phyloP scores from a whole-genome alignment of 345 rosid genomes.

The Angophora floribunda region DNA sequence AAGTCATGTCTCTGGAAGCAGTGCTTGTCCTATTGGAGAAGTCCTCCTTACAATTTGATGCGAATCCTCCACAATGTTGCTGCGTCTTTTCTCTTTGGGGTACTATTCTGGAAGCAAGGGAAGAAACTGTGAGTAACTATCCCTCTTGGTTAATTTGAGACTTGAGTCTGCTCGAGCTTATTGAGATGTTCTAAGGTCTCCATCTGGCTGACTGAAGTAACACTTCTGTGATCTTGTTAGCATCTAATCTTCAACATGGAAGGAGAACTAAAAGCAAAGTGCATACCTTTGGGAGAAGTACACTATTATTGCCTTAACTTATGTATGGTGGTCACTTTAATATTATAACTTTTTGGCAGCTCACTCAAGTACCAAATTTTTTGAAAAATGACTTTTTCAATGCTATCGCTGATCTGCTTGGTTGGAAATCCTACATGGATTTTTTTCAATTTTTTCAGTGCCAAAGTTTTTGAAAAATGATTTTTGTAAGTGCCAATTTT shows the following conservation, averaged over 20 bases:
- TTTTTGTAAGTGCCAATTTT: no score
- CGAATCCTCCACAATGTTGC: slow-evolving; percentile 20
- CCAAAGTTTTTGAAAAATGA: no score
- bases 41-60: slow-evolving; percentile 60
- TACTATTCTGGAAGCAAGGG: slow-evolving; percentile 71
- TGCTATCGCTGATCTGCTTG: no score
- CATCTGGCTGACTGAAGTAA: background rate
- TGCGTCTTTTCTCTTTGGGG: slow-evolving; percentile 45
- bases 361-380: no score
- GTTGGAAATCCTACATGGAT: no score
- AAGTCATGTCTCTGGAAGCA: slow-evolving; percentile 74
- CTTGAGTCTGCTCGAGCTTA: background rate
- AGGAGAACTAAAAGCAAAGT: background rate
- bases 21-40: slow-evolving; percentile 72
- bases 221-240: background rate
- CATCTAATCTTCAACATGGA: background rate
- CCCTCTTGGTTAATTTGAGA: background rate
- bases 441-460: no score
- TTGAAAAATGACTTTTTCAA: no score
- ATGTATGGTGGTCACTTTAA: no score
- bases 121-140: slow-evolving; percentile 38
- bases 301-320: no score
- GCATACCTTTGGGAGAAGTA: background rate
- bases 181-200: background rate
- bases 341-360: no score